Base-by-base conservation (phyloP, 306 rosid species). In the Quercus robur region DNA sequence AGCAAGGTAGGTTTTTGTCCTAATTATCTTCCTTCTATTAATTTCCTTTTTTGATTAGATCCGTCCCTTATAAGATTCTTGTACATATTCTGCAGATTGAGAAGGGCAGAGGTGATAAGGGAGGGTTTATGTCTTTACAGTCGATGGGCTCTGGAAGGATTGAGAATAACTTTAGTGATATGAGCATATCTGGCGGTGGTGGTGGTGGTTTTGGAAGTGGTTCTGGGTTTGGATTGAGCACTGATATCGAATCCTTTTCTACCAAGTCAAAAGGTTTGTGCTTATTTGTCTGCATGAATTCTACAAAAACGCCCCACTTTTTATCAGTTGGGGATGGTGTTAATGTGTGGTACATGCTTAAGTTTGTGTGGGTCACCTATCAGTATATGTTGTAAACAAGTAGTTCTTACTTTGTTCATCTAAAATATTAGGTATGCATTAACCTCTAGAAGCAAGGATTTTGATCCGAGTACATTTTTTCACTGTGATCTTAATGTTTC, bases 101-200 rank as follows among this genome's bases (percentile, higher is more conserved):
- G 67, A 95, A 89, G 86, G 85, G 86, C 70, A 91, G 99, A 88
- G 90, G 91, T 66, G 98, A 95, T 14, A 95, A 89, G 85, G 99
- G 97, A 70, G 98, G 98, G 26, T 93, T 75, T 78, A 89, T 91
- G 82, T 82, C 97, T 2, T 84, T 90, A 78, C 92, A 88, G 81
- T 95, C 98, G 1, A 89, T 93, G 94, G 97, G 94, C 75, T 91
- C 99, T 28, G 99, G 98, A 83, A 91, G 95, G 90, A 78, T 91
- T 83, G 99, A 95, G 64, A 91, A 77, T 85, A 68, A 92, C 86
- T 87, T 93, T 73, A 81, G 81, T 85, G 98, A 95, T 55, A 78
- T 91, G 90, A 88, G 93, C 88, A 85, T 95, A 75, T 88, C 97
- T 73, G 85, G 91, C 81, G 79, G 91, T 81, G 78, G 88, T 77